These are phyloP conservation scores for Psilocybe cubensis DNA, from an alignment of 768 basidiomycete genomes.

Conservation along the genomic window DNA sequence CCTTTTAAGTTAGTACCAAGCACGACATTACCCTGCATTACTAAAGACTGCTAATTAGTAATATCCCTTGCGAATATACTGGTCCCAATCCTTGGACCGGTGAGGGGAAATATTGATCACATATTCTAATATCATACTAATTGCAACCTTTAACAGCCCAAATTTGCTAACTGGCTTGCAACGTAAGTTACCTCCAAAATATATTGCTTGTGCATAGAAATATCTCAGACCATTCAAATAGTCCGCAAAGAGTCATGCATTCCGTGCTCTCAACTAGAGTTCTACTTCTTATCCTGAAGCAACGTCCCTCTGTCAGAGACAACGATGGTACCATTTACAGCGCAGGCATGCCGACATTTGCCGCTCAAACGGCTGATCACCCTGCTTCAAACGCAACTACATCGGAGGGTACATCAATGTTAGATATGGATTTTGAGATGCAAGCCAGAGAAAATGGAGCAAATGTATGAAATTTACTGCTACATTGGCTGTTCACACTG, in stretches of 20 bases:
- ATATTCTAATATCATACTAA: background rate
- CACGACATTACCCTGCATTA: background rate
- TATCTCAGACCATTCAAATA: constrained; percentile 4
- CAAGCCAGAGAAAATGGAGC: no score
- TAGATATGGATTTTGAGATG: no score
- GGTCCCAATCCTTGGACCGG: constrained; percentile 39
- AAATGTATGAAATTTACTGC: no score
- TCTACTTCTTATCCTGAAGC: constrained; percentile 42
- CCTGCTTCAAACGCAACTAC: background rate
- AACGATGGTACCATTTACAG: background rate
- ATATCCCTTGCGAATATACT: constrained; percentile 43
- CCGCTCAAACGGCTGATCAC: background rate
- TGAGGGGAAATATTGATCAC: constrained; percentile 19
- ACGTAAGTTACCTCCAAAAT: constrained; percentile 28
- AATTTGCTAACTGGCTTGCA: constrained; percentile 46
- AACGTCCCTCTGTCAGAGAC: constrained; percentile 24
- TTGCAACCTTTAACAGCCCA: constrained; percentile 19
- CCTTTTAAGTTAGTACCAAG: constrained; percentile 31
- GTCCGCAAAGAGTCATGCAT: constrained; percentile 46
- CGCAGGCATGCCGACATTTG: background rate
- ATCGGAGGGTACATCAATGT: no score
- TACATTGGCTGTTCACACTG: no score
- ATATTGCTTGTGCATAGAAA: background rate
- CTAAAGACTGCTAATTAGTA: constrained; percentile 22
- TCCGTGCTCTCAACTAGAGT: constrained; percentile 45